These are phyloP conservation scores for Backusella australiensis DNA, from an alignment of 192 early-diverging fungal species.

Conservation along the genomic window DNA sequence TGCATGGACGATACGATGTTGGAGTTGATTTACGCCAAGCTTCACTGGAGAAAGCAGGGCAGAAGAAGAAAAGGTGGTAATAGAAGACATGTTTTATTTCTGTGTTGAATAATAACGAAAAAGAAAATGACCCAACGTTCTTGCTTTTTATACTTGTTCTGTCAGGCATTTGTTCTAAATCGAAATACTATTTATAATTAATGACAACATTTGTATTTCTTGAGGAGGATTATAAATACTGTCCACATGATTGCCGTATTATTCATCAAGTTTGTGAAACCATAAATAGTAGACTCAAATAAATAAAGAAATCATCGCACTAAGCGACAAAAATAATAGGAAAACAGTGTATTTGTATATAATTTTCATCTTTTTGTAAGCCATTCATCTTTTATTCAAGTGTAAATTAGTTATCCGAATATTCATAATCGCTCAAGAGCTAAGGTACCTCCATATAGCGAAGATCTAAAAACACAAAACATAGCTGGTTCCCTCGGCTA, in stretches of 20 bases:
- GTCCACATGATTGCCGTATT: not conserved
- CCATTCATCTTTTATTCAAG: no score
- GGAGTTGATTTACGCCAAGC: not conserved
- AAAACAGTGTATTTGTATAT: no score
- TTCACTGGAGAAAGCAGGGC: slow-evolving; percentile 6
- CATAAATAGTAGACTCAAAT: not conserved
- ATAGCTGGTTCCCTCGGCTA: no score
- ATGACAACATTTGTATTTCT: not conserved
- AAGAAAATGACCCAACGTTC: not conserved
- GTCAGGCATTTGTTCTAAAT: not conserved
- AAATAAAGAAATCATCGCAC: not conserved
- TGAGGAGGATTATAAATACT: not conserved
- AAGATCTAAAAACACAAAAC: no score
- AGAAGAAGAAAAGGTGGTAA: not conserved
- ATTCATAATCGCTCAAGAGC: no score
- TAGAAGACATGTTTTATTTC: not conserved
- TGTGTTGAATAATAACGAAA: not conserved
- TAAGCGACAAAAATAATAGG: no score
- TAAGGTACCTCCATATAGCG: no score
- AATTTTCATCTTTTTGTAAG: no score
- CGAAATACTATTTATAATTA: not conserved
- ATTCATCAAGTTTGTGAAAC: not conserved
- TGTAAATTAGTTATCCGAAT: no score
- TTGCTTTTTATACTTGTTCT: not conserved
- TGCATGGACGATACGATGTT: slow-evolving; percentile 17